Evolutionary conservation across 2,329 filamentous ascomycete species (phyloP), one percentile per base, ranked within the genome.

Genomic region (Curvularia spicifera): DNA sequence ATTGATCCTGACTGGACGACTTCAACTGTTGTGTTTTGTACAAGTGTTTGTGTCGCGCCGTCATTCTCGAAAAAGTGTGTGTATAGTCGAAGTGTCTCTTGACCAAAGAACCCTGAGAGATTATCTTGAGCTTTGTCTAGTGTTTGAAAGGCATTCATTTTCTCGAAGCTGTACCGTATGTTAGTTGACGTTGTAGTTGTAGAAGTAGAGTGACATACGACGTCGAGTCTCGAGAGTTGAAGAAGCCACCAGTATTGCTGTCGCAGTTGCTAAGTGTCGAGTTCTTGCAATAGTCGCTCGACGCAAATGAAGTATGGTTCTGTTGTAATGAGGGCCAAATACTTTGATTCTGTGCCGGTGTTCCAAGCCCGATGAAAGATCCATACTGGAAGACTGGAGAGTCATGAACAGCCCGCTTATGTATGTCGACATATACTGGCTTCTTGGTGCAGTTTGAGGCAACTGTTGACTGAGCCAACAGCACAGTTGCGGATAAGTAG

Each of bases 371-470:
- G 33, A 80, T 77, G 67, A 81, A 81, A 2, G 78, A 76, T 47
- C 79, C 79, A 71, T 81, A 81, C 54, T 80, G 78, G 47, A 78
- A 76, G 12, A 71, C 66, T 1, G 67, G 60, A 5, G 74, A 74
- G 47, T 76, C 74, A 50, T 79, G 74, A n/a, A 80, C 78, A 13
- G 69, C 74, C 50, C 79, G 71, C 57, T 74, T 76, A 53, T 80
- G 79, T 37, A 81, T 79, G 46, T 80, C 79, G 64, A 80, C 76
- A 55, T 79, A 81, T 53, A 81, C 73, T 0, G 78, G 78, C 31
- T 70, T 63, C 51, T 67, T 73, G 6, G 74, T 74, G 58, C 77
- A 79, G 63, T 78, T 77, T 60, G 76, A 74, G 15, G 76, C 76
- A 63, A 69, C 56, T 55, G 70, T 71, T 44, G 72, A 71, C 67